These are phyloP conservation scores for Phylloporus sp. DNA, from an alignment of 1,284 basidiomycete species.

Conservation along the genomic window DNA sequence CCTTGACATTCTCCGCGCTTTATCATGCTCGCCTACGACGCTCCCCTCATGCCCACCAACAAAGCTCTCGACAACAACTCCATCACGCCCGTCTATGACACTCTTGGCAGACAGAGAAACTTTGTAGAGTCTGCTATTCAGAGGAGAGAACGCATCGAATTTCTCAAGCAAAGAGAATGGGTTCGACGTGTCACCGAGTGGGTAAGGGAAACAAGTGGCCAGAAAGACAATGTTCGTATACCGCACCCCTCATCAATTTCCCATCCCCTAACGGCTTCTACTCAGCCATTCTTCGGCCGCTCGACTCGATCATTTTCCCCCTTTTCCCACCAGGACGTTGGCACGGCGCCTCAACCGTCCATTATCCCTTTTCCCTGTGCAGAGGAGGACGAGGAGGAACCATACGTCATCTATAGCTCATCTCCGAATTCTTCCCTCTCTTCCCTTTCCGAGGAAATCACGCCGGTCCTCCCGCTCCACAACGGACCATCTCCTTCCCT, in stretches of 20 bases:
- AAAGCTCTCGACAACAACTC: not conserved
- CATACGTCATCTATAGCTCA: constrained; percentile 40
- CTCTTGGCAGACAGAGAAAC: constrained; percentile 31
- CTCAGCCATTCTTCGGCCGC: constrained; percentile 29
- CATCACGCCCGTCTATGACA: constrained; percentile 21
- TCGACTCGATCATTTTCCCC: constrained; percentile 14
- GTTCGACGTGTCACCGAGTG: constrained; percentile 40
- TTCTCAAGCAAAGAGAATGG: constrained; percentile 39
- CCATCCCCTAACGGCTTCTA: not conserved
- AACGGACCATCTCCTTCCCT: constrained; percentile 17
- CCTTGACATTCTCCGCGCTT: constrained; percentile 11
- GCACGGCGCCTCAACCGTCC: constrained; percentile 19
- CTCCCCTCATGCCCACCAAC: constrained; percentile 12
- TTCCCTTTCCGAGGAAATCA: constrained; percentile 37
- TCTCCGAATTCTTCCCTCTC: constrained; percentile 39
- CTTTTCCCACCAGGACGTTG: constrained; percentile 17
- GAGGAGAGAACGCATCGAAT: constrained; percentile 39
- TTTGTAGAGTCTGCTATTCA: constrained; percentile 33
- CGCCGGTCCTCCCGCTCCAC: constrained; percentile 31
- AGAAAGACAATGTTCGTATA: constrained; percentile 29
- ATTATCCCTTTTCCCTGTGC: constrained; percentile 32
- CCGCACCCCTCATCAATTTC: not conserved
- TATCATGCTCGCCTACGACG: constrained; percentile 26
- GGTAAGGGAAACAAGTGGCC: constrained; percentile 38
- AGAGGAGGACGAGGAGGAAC: constrained; percentile 38